Evolutionary conservation across 1,139 yeast species (phyloP).

Genomic region (Tardiomyces digboiensis): DNA sequence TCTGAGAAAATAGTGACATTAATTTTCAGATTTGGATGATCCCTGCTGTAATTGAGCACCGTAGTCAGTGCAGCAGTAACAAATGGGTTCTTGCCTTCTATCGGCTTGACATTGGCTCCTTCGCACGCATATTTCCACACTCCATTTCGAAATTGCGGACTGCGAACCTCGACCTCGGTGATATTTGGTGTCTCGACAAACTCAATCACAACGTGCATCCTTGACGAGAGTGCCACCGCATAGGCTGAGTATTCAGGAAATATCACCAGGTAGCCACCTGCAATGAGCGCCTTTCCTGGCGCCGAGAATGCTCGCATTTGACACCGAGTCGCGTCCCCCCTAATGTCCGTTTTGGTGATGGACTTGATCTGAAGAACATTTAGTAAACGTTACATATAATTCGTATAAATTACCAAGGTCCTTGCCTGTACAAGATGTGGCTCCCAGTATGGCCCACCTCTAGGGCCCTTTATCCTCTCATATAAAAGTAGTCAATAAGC

Average conservation of each 20-base stretch:
- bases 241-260: conserved; percentile 68
- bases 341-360: no score
- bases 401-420: no score
- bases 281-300: conserved; percentile 90
- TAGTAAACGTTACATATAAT: no score
- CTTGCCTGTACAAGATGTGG: no score
- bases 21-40: conserved; percentile 24
- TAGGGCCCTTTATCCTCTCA: no score
- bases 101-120: conserved; percentile 11
- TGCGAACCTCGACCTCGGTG: conserved; percentile 31
- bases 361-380: no score
- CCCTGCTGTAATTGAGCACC: conserved; percentile 43
- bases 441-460: no score
- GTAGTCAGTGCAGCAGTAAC: conserved; percentile 52
- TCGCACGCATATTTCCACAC: conserved; percentile 49
- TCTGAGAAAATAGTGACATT: conserved; percentile 68
- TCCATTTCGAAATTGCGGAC: conserved; percentile 75
- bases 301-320: conserved; percentile 54
- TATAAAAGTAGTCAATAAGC: no score
- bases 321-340: no score
- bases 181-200: conserved; percentile 4
- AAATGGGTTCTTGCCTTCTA: conserved; percentile 53
- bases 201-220: conserved; percentile 71
- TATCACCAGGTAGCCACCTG: conserved; percentile 90
- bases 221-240: conserved; percentile 79